Evolutionary conservation across 225 moss, liverwort and hornwort genomes (phyloP), one percentile per base, ranked within the genome.

Genomic region (Neckera pumila): DNA sequence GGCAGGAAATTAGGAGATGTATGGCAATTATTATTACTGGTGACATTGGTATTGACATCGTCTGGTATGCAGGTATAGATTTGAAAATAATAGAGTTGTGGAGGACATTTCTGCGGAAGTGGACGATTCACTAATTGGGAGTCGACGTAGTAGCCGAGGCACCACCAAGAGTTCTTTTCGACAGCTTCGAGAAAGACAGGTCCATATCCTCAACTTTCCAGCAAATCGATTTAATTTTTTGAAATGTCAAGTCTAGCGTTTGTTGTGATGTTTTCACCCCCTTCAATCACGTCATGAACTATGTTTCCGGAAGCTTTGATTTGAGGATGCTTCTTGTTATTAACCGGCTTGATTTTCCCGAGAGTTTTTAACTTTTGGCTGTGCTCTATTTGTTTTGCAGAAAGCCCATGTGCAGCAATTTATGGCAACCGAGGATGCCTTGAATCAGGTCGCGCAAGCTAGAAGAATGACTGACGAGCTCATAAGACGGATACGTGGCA

Each of bases 381-480:
- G 40, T 84, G 65, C 81, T 85, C 51, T 56, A 22, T 65, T 43
- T 86, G 7, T 78, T 84, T 62, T 89, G 84, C 95, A 99, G 99
- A 99, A 96, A 94, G 96, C 97, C 23, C 99, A 99, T 92, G 97
- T 99, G 79, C 99, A 97, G 90, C 99, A 97, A 80, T 99, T 99
- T 73, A 96, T 99, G 96, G 97, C 95, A 80, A 97, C 99, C 43
- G 99, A 99, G 91, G 96, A 97, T 87, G 95, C 95, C 87, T 89
- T 97, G 86, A 99, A 96, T 86, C 94, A 94, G 70, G 97, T 94
- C 23, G 94, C 95, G 75, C 96, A 96, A 93, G 96, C 96, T 43
- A 93, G 95, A 86, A 92, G 81, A 80, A 91, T 93, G 92, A 94
- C 89, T 77, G 96, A 95, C 86, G 95, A 95, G 86, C 91, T 96